Evolutionary conservation across 2,329 filamentous ascomycete species (phyloP).

Genomic region (Fusarium pseudonygamai): DNA sequence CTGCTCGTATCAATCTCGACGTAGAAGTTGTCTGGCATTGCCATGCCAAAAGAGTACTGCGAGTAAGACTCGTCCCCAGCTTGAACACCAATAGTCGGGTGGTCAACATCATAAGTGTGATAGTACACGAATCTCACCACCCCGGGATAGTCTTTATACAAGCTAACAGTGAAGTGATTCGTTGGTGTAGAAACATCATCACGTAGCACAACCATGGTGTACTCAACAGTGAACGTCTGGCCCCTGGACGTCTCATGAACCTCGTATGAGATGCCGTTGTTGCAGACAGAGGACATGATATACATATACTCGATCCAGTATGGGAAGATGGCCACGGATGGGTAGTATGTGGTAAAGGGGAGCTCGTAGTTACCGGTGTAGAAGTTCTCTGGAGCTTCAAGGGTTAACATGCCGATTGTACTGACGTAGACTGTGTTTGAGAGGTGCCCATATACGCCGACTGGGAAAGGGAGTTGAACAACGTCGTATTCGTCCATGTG

Average conservation of each 20-base stretch:
- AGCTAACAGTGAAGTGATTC: background rate
- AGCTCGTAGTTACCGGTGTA: rapidly evolving
- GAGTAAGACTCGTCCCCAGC: background rate
- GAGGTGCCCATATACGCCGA: background rate
- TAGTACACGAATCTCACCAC: background rate
- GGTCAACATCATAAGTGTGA: rapidly evolving
- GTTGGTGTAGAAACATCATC: rapidly evolving
- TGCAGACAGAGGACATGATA: background rate
- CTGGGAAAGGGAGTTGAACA: background rate
- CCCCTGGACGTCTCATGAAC: background rate
- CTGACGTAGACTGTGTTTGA: background rate
- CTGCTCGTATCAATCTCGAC: background rate
- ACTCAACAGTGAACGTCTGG: background rate
- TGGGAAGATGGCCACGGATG: rapidly evolving
- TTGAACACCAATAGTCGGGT: background rate
- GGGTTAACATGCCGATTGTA: too few species aligned
- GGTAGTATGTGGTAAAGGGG: background rate
- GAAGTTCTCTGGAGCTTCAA: background rate
- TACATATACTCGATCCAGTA: background rate
- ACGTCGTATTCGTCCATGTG: background rate
- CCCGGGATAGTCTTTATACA: background rate
- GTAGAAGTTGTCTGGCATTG: rapidly evolving
- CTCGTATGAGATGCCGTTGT: background rate
- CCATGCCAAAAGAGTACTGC: background rate
- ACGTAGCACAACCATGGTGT: background rate